Evolutionary conservation across 2,329 filamentous ascomycete species (phyloP).

Genomic region (Ceratocystis ficicola): DNA sequence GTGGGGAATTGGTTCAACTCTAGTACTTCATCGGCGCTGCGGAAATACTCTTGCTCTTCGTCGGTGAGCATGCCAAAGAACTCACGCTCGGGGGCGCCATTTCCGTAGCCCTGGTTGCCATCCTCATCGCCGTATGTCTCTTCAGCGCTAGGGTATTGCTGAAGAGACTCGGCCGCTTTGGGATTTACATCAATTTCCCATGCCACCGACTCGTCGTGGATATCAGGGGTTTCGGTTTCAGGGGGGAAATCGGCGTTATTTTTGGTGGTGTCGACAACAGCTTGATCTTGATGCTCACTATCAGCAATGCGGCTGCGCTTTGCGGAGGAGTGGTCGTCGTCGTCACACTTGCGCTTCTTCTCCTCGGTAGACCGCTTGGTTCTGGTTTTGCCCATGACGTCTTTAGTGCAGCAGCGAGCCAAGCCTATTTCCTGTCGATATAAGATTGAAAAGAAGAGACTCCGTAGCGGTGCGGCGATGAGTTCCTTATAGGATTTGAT

Average conservation of each 20-base stretch:
- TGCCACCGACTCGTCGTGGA: conserved; percentile 12
- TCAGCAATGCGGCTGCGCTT: conserved; percentile 25
- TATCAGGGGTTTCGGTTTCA: background rate
- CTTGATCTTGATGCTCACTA: conserved; percentile 22
- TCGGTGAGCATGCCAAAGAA: conserved; percentile 92
- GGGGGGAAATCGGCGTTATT: conserved; percentile 12
- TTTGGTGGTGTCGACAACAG: background rate
- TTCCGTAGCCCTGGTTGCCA: conserved; percentile 23
- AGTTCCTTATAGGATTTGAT: background rate
- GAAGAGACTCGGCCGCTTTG: background rate
- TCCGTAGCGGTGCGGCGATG: background rate
- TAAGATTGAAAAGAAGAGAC: background rate
- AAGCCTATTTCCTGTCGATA: background rate
- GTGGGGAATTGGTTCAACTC: conserved; percentile 78
- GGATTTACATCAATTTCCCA: conserved; percentile 21
- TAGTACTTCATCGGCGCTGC: conserved; percentile 75
- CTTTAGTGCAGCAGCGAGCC: background rate
- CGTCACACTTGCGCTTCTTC: conserved; percentile 33
- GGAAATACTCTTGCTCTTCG: conserved; percentile 92
- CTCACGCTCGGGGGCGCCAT: conserved; percentile 43
- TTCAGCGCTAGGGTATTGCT: conserved; percentile 23
- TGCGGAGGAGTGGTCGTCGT: conserved; percentile 23
- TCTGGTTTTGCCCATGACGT: conserved; percentile 35
- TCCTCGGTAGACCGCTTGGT: conserved; percentile 34
- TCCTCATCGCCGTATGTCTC: conserved; percentile 25